phyloP scores from a whole-genome alignment of 75 land plant species.

The Picea sitchensis region DNA sequence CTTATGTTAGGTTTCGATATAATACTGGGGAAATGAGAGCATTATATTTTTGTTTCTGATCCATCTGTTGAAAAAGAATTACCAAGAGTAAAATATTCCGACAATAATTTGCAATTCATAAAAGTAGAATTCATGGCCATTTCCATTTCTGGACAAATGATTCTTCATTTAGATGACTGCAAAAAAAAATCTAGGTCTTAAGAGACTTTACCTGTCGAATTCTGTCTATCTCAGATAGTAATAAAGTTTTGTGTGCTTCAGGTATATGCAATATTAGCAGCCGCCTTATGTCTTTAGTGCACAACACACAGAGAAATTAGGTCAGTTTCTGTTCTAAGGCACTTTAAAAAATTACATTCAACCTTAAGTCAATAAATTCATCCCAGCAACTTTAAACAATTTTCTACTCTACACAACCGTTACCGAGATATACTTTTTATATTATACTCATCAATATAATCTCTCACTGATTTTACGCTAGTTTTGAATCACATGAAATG shows the following conservation, averaged over 20 bases:
- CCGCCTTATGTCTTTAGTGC: conserved; percentile 64
- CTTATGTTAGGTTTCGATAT: not conserved
- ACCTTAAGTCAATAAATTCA: not conserved
- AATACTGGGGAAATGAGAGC: not conserved
- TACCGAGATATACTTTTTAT: not conserved
- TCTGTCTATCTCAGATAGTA: conserved; percentile 80
- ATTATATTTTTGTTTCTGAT: not conserved
- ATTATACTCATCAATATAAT: not conserved
- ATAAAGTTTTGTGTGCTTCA: conserved; percentile 63
- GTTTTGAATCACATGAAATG: no score
- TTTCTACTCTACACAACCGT: not conserved
- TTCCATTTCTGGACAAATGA: not conserved
- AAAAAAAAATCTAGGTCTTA: not conserved
- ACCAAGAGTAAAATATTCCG: not conserved
- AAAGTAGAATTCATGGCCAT: not conserved
- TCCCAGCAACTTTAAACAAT: not conserved
- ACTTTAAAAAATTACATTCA: not conserved
- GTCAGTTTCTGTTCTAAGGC: not conserved
- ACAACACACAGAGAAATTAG: conserved; percentile 5
- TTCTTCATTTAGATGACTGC: not conserved
- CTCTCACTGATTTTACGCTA: no score
- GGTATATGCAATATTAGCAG: conserved; percentile 73
- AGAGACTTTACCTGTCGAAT: conserved; percentile 71
- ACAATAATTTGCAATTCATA: not conserved
- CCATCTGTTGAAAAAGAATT: no score